phyloP scores from a whole-genome alignment of 306 rosid species.

The Neltuma alba region DNA sequence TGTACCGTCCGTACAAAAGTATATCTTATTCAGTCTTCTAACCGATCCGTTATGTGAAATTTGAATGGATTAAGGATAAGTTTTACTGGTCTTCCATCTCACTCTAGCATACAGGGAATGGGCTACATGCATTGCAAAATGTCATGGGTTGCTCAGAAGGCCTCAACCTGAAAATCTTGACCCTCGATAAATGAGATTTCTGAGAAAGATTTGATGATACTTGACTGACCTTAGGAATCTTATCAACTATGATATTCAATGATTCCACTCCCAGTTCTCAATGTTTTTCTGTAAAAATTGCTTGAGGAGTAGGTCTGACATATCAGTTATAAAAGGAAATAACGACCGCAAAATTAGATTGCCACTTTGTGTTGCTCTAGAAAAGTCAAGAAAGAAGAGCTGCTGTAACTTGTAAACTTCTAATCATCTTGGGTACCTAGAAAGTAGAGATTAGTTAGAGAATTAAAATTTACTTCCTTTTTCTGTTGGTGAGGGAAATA shows the following conservation, averaged over 20 bases:
- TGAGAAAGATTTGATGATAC: not conserved
- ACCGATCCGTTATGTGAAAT: slow-evolving; percentile 19
- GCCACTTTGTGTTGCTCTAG: too few species aligned
- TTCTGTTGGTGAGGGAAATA: not conserved
- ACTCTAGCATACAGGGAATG: slow-evolving; percentile 52
- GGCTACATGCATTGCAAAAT: slow-evolving; percentile 42
- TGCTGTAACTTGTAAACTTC: not conserved
- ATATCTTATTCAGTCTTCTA: slow-evolving; percentile 17
- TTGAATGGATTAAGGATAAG: slow-evolving; percentile 44
- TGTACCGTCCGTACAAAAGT: slow-evolving; percentile 53
- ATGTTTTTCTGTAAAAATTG: not conserved
- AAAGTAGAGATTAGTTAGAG: not conserved
- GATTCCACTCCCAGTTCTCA: not conserved
- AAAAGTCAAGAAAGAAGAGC: not conserved
- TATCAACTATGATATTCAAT: not conserved
- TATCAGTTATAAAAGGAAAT: not conserved
- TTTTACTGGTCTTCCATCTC: slow-evolving; percentile 30
- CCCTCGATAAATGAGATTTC: slow-evolving; percentile 14
- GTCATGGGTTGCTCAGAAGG: slow-evolving; percentile 27
- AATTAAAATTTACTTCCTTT: not conserved
- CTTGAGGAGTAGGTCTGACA: not conserved
- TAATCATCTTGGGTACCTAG: not conserved
- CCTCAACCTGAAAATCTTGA: slow-evolving; percentile 27
- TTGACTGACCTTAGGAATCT: slow-evolving; percentile 9
- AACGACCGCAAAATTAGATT: too few species aligned